Evolutionary conservation across 2,329 filamentous ascomycete species (phyloP), one percentile per base, ranked within the genome.

Genomic region (Thelonectria blattea): DNA sequence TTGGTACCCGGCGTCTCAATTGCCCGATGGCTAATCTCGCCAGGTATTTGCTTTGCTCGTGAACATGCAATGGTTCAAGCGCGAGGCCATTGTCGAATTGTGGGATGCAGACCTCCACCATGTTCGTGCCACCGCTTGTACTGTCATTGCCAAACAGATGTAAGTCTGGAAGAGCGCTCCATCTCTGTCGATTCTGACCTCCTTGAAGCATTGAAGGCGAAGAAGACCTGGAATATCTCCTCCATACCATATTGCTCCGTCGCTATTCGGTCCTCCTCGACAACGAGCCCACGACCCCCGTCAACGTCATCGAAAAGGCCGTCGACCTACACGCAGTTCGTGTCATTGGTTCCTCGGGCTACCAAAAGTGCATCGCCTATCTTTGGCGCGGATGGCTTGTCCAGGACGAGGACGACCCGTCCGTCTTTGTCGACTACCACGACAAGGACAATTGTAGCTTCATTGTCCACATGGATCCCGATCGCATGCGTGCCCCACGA

Each of bases 371-470:
- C 73, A 92, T 98, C 71, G 87, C 84, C 63, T 92, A 96, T 72
- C 87, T 99, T 9, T 99, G 95, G 95, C 87, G 88, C 63, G 95
- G 95, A 20, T 99, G 95, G 95, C 82, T 98, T 9, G 88, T 97
- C n/a, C 95, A 99, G 74, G 92, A 97, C 67, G 93, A 97, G 69
- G 84, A 93, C 51, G 93, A 98, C 68, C 91, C 94, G 0, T 88
- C 89, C n/a, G 88, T 88, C 53, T 99, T 99, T 73, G 85, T 97
- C 55, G 89, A 93, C 72, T 99, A 96, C 80, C 87, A 89, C 68
- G 83, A 92, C 61, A 92, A 92, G 73, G 91, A 89, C 60, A 91
- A 93, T 73, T 88, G 87, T 1, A 84, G 82, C 46, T 96, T 95
- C 76, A 86, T 89, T 79, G 80, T 85, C 1, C 95, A 99, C 74